phyloP scores from a whole-genome alignment of 176 grass and related monocot genomes.

The Oryza glaberrima region DNA sequence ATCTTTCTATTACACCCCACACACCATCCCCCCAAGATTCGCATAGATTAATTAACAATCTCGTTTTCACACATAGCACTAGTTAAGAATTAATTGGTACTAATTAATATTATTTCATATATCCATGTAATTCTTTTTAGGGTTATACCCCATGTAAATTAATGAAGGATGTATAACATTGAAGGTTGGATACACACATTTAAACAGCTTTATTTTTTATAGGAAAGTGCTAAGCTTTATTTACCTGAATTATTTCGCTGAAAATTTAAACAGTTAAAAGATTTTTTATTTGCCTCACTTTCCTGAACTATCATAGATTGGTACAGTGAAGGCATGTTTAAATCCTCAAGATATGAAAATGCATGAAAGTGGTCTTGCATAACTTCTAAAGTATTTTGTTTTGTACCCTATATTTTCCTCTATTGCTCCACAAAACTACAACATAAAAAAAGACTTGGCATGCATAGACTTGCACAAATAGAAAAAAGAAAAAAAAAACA shows the following conservation, averaged over 20 bases:
- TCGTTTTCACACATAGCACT: neutral
- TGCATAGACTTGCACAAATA: neutral
- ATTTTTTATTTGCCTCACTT: too few species aligned
- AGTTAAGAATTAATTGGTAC: too few species aligned
- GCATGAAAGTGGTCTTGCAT: neutral
- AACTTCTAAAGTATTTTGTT: neutral
- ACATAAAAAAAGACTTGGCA: neutral
- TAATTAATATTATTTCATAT: neutral
- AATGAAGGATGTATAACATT: too few species aligned
- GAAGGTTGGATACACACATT: too few species aligned
- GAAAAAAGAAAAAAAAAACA: neutral
- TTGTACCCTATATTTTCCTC: neutral
- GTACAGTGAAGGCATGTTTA: neutral
- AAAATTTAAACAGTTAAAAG: too few species aligned
- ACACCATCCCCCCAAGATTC: constrained; percentile 24
- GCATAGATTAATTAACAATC: neutral
- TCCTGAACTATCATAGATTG: neutral
- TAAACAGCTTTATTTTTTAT: too few species aligned
- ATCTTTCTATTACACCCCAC: neutral
- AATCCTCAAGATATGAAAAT: neutral
- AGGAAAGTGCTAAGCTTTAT: too few species aligned
- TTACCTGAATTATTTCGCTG: too few species aligned
- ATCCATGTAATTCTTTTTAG: too few species aligned
- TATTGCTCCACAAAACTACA: neutral
- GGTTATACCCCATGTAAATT: too few species aligned